Evolutionary conservation across 2,329 filamentous ascomycete species (phyloP).

Genomic region (Stemphylium vesicarium): DNA sequence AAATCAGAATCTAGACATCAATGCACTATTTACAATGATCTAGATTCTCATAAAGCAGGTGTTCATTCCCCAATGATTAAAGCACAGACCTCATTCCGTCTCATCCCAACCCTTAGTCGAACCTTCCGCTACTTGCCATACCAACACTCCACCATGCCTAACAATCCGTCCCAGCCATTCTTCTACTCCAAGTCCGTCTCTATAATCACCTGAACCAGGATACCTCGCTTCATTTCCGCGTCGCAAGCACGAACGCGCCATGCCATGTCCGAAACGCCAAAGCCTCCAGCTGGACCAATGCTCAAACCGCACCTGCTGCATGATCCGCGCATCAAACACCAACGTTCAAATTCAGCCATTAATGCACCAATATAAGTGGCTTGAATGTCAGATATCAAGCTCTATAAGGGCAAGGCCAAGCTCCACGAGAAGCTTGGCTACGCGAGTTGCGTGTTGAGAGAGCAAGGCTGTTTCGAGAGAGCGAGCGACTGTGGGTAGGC

Average conservation of each 20-base stretch:
- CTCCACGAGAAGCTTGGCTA: constrained; percentile 28
- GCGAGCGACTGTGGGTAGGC: neutral
- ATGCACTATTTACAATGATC: too few relatives aligned
- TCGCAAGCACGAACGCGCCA: constrained; percentile 17
- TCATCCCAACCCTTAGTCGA: too few relatives aligned
- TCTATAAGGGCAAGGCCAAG: constrained; percentile 23
- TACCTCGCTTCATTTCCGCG: neutral
- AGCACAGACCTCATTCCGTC: too few relatives aligned
- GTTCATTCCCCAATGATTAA: too few relatives aligned
- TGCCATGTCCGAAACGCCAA: constrained; percentile 36
- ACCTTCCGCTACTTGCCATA: too few relatives aligned
- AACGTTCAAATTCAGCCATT: constrained; percentile 6
- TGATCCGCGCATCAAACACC: constrained; percentile 34
- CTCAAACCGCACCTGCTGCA: constrained; percentile 38
- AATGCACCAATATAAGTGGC: neutral
- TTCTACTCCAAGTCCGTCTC: too few relatives aligned
- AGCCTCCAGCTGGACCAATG: neutral
- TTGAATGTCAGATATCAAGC: constrained; percentile 19
- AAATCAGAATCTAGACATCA: too few relatives aligned
- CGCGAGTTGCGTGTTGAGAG: constrained; percentile 6
- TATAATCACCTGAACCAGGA: neutral
- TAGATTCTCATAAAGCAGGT: too few relatives aligned
- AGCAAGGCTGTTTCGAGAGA: neutral
- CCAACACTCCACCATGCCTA: too few relatives aligned
- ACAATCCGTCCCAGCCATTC: too few relatives aligned